Evolutionary conservation across 2,329 filamentous ascomycete species (phyloP), one percentile per base, ranked within the genome.

Genomic region (Neonectria ditissima): DNA sequence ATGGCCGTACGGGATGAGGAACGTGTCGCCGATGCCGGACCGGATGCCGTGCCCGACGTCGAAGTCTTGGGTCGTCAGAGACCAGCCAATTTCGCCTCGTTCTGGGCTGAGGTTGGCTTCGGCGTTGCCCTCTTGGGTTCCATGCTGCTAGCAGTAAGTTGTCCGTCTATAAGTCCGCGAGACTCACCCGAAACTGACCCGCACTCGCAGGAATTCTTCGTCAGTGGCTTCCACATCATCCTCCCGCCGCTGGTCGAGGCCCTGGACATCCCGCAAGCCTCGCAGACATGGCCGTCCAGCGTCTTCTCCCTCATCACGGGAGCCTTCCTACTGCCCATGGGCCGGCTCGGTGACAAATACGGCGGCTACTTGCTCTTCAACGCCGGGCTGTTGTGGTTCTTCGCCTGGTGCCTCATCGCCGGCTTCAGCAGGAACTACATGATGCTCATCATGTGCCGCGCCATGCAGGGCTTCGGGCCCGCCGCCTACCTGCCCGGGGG

Each of bases 361-460:
- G 89, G 89, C 55, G 88, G 86, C 3, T 88, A 86, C 62, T 72
- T 81, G 18, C 81, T 91, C 68, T 92, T 90, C 69, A 80, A 89
- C 3, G 78, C 74, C 28, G 89, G 90, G 4, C 80, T 88, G 28
- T 66, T 80, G 43, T 92, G 92, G 92, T 85, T 93, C 54, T 76
- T 87, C 8, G 66, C 90, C 39, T 94, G 91, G 87, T 89, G 87
- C 10, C 78, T 94, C 56, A 80, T 93, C 57, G 86, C 86, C 16
- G 92, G 92, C 11, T 92, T 94, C 78, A 89, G 88, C 62, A 80
- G 81, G 57, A 90, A 87, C 77, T 85, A 89, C 63, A 76, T 87
- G 54, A 92, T 93, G 89, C 82, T 94, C 65, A 90, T 93, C 68
- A 81, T 91, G 58, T 92, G 89, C 73, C 89, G 92, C 55, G 91